Evolutionary conservation across 345 rosid genomes (phyloP).

Genomic region (Carallia pectinifolia): DNA sequence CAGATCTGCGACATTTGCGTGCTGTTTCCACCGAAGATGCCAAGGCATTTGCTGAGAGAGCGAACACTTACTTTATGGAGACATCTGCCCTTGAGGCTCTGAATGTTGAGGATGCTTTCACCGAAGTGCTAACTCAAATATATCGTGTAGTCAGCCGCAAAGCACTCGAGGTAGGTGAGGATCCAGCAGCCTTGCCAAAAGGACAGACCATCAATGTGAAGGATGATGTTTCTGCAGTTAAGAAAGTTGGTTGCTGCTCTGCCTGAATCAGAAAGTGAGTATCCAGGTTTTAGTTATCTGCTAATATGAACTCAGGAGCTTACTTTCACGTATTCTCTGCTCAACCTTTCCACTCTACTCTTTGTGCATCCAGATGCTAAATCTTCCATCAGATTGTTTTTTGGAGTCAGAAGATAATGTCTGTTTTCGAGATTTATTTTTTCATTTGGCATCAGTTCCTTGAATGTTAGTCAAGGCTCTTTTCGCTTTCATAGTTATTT

Average conservation of each 20-base stretch:
- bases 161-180: conserved; percentile 78
- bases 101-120: conserved; percentile 81
- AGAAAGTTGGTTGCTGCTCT: conserved; percentile 78
- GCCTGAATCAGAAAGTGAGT: conserved; percentile 14
- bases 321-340: neutral
- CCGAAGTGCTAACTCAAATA: conserved; percentile 77
- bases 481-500: neutral
- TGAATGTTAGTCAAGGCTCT: conserved; percentile 1
- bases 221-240: conserved; percentile 73
- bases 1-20: conserved; percentile 79
- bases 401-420: conserved; percentile 4
- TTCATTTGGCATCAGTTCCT: conserved; percentile 1
- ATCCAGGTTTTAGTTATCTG: neutral
- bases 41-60: conserved; percentile 62
- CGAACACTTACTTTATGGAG: conserved; percentile 77
- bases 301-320: conserved; percentile 1
- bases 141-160: conserved; percentile 76
- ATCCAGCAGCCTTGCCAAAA: conserved; percentile 78
- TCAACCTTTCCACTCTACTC: neutral
- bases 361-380: neutral
- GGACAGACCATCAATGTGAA: conserved; percentile 69
- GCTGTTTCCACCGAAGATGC: conserved; percentile 76
- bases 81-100: conserved; percentile 83
- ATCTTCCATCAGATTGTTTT: neutral
- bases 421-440: conserved; percentile 1